Evolutionary conservation across 2,329 filamentous ascomycete species (phyloP).

Genomic region (Arthroderma sp.): DNA sequence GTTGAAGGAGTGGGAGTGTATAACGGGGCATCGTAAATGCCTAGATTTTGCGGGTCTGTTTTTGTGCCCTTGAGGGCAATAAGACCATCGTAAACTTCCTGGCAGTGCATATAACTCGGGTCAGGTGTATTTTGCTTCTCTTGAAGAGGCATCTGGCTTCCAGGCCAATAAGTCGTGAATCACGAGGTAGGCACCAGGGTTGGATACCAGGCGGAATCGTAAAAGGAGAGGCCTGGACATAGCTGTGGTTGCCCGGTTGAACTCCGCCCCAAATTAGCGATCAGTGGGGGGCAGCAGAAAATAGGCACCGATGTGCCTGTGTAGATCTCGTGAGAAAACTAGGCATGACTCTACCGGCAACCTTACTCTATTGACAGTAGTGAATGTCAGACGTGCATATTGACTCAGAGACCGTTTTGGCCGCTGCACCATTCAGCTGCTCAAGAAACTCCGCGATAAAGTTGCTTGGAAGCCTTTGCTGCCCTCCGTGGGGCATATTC

Average conservation of each 20-base stretch:
- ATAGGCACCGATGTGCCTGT: slow-evolving; percentile 2
- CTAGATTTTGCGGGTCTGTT: background rate
- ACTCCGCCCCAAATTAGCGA: slow-evolving; percentile 3
- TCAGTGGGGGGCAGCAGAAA: background rate
- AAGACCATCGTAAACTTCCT: background rate
- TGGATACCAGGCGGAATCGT: slow-evolving; percentile 1
- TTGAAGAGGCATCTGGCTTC: background rate
- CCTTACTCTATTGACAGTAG: background rate
- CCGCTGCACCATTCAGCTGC: background rate
- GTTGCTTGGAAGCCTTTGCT: background rate
- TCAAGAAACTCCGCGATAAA: background rate
- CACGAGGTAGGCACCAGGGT: background rate
- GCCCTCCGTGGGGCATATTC: background rate
- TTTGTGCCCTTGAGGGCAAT: background rate
- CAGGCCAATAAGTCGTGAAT: background rate
- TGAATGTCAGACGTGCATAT: background rate
- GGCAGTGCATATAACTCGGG: slow-evolving; percentile 4
- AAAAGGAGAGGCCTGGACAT: slow-evolving; percentile 2
- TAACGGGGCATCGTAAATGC: background rate
- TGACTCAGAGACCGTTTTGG: background rate
- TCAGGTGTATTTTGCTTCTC: background rate
- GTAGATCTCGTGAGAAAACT: background rate
- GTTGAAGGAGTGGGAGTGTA: background rate
- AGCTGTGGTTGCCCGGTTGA: background rate
- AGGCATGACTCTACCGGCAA: background rate